phyloP scores from a whole-genome alignment of 1,284 basidiomycete species.

The Heimioporus retisporus region DNA sequence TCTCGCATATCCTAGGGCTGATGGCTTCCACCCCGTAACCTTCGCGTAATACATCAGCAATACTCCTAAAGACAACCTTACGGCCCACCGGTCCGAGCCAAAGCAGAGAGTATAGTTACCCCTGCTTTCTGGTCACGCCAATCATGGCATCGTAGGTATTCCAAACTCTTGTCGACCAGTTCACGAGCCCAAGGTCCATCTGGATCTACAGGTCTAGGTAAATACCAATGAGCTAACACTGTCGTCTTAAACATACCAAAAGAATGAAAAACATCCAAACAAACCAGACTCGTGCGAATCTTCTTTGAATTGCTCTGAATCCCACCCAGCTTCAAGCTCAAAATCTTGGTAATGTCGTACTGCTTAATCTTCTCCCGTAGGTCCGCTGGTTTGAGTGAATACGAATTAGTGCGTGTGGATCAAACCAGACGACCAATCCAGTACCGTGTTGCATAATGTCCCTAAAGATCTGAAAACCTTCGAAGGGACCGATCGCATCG shows the following conservation, averaged over 20 bases:
- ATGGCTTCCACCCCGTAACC: background rate
- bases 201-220: background rate
- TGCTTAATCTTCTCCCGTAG: background rate
- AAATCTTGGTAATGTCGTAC: background rate
- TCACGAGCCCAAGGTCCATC: background rate
- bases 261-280: background rate
- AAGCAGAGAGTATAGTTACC: too few relatives aligned
- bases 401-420: background rate
- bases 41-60: background rate
- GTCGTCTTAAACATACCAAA: background rate
- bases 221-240: too few relatives aligned
- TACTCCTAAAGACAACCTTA: background rate
- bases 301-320: background rate
- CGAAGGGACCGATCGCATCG: background rate
- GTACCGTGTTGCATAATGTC: background rate
- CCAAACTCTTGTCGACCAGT: background rate
- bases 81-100: background rate
- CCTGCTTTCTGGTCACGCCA: background rate
- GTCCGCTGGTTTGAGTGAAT: background rate
- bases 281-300: background rate
- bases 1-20: background rate
- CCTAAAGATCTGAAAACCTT: conserved; percentile 1
- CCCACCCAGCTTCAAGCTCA: background rate
- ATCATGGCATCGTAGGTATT: background rate
- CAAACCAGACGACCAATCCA: background rate